Evolutionary conservation across 805 yeast genomes (phyloP).

Genomic region (Wickerhamomyces tratensis): DNA sequence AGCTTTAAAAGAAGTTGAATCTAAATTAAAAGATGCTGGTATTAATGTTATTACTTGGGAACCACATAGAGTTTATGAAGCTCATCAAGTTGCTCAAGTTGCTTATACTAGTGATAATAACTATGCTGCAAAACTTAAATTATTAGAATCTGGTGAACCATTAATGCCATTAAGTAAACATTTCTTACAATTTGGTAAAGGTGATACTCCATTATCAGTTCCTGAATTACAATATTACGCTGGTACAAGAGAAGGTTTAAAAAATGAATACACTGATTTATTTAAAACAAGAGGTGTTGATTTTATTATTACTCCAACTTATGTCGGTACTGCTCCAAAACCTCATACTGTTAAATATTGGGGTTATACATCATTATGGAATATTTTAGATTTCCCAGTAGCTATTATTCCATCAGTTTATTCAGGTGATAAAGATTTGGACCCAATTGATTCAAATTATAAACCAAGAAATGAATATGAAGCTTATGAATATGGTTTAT

Average conservation of each 20-base stretch:
- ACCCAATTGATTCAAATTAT: conserved; percentile 26
- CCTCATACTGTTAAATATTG: conserved; percentile 58
- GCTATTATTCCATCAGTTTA: conserved; percentile 54
- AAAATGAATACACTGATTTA: conserved; percentile 45
- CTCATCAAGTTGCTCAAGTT: conserved; percentile 44
- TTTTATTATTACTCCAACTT: conserved; percentile 57
- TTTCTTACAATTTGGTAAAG: conserved; percentile 48
- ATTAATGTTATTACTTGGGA: conserved; percentile 45
- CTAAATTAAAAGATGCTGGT: conserved; percentile 48
- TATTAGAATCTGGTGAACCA: conserved; percentile 63
- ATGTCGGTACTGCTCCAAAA: conserved; percentile 63
- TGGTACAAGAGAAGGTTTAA: conserved; percentile 44
- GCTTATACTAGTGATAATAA: conserved; percentile 66
- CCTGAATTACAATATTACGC: conserved; percentile 49
- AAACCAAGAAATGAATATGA: neutral
- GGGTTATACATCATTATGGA: conserved; percentile 75
- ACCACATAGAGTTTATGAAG: conserved; percentile 48
- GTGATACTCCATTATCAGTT: conserved; percentile 35
- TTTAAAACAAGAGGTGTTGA: conserved; percentile 50
- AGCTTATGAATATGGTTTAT: conserved; percentile 18
- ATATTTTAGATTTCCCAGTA: conserved; percentile 62
- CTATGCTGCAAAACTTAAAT: conserved; percentile 37
- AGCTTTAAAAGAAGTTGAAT: conserved; percentile 43
- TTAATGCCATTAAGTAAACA: conserved; percentile 52
- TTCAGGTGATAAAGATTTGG: conserved; percentile 40